Base-by-base conservation (phyloP, 2,329 filamentous ascomycete genomes). In the Penicillium rolfsii region DNA sequence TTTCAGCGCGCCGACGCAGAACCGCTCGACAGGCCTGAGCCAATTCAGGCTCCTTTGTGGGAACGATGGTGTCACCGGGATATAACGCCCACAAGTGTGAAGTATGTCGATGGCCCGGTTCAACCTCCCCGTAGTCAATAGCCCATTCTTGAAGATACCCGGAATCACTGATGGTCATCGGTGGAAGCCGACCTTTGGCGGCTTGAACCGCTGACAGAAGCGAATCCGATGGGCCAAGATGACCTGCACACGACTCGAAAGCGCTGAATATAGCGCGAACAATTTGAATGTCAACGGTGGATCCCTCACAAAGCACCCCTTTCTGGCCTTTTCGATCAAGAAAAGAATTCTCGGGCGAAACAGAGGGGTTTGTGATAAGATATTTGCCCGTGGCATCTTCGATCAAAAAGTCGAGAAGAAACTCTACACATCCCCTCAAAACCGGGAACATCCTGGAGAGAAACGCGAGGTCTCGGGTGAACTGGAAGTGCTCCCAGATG, bases 401-500 rank as follows among this genome's bases (percentile, higher is more conserved):
- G 30, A 71, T 60, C 52, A 75, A 43, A 53, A 73, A 73, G 55
- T 73, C 72, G 0, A 73, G 54, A 7, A 73, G 62, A 33, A 75
- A 75, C 26, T 71, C 67, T 12, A 74, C 67, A 30, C 69, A 70
- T n/a, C 70, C 70, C n/a, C 63, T 64, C 4, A 75, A 53, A 19
- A 70, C 60, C 1, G 66, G 64, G 16, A 72, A 70, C 64, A 70
- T 70, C 1, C 59, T 60, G 1, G 38, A 45, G 4, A 74, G 61
- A 8, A 71, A 70, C 1, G 12, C 28, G 5, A 54, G 54, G 43
- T 73, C 62, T 7, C 67, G 58, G 1, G 79, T 81, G 65, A 86
- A 87, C 36, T 82, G 80, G 69, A 80, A 87, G 65, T 83, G 79
- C 59, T 87, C 84, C 72, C 80, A 83, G 1, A 87, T 81, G 63